These are phyloP conservation scores for Aristolochia californica DNA, from an alignment of 164 flowering plant genomes.

Conservation along the genomic window DNA sequence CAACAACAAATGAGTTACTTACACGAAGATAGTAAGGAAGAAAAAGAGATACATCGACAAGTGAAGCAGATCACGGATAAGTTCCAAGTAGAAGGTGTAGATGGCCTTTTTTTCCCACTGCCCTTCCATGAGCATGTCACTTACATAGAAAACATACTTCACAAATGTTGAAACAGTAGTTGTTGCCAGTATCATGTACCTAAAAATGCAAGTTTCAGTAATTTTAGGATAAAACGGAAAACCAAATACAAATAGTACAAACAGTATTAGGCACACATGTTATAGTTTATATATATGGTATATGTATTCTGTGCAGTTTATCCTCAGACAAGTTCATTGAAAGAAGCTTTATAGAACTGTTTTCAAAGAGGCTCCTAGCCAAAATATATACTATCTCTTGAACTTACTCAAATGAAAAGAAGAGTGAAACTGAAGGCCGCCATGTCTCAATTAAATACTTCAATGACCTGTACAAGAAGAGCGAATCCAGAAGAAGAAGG, in stretches of 20 bases:
- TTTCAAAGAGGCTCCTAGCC: too few species aligned
- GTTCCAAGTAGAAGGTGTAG: constrained; percentile 96
- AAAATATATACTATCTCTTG: neutral
- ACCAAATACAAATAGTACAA: neutral
- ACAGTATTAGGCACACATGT: neutral
- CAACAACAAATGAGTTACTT: constrained; percentile 27
- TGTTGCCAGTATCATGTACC: constrained; percentile 95
- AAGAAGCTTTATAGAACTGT: too few species aligned
- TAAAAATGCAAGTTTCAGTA: constrained; percentile 18
- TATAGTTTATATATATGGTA: neutral
- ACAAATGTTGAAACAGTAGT: constrained; percentile 82
- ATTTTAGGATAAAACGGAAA: neutral
- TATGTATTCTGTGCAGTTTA: neutral
- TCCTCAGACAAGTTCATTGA: neutral
- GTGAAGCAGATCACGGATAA: constrained; percentile 87
- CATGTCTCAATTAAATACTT: constrained; percentile 55
- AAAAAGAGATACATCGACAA: constrained; percentile 94
- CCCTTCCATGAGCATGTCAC: constrained; percentile 98
- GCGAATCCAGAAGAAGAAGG: constrained; percentile 63
- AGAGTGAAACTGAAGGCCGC: constrained; percentile 83
- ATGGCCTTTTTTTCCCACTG: constrained; percentile 97
- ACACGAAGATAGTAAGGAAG: constrained; percentile 92
- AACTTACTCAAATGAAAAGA: constrained; percentile 96
- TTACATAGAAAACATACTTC: constrained; percentile 82
- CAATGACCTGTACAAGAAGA: constrained; percentile 57